phyloP scores from a whole-genome alignment of 768 basidiomycete genomes.

The Leccinum arenicola region DNA sequence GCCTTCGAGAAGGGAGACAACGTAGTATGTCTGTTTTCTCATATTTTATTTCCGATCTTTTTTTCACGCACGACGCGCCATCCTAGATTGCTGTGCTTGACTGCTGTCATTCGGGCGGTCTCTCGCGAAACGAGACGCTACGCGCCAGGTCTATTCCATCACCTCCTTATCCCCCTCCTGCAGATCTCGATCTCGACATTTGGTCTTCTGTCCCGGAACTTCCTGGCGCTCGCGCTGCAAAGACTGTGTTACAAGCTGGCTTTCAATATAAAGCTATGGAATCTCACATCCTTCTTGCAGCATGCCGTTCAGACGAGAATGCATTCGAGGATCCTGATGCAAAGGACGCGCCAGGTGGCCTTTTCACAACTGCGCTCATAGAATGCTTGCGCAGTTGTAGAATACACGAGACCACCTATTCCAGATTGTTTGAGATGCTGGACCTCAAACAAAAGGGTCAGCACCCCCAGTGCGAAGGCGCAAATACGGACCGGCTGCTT shows the following conservation, averaged over 20 bases:
- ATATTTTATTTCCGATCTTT: no score
- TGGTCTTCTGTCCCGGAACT: slow-evolving; percentile 3
- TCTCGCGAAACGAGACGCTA: slow-evolving; percentile 5
- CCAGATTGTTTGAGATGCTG: slow-evolving; percentile 11
- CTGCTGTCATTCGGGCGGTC: slow-evolving; percentile 22
- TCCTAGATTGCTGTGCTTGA: slow-evolving; percentile 18
- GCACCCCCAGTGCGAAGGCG: slow-evolving; percentile 21
- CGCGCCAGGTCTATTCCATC: slow-evolving; percentile 10
- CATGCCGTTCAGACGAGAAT: slow-evolving; percentile 14
- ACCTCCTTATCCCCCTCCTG: slow-evolving; percentile 9
- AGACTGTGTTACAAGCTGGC: slow-evolving; percentile 6
- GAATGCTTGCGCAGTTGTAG: slow-evolving; percentile 7
- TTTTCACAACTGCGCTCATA: slow-evolving; percentile 21
- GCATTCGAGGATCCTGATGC: slow-evolving; percentile 13
- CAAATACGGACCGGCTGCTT: slow-evolving; percentile 14
- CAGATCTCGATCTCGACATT: slow-evolving; percentile 12
- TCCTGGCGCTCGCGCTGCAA: slow-evolving; percentile 6
- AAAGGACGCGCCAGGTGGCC: slow-evolving; percentile 9
- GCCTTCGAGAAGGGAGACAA: slow-evolving; percentile 20
- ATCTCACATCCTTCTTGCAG: slow-evolving; percentile 22
- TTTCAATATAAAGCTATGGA: slow-evolving; percentile 18
- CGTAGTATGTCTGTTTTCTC: slow-evolving; percentile 5
- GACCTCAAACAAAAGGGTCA: slow-evolving; percentile 4
- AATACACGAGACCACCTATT: slow-evolving; percentile 17
- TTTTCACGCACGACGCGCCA: neutral